Percentiles rank a stretch among this genome's conserved stretches.
These are phyloP conservation scores for Talaromyces albobiverticillius DNA, from an alignment of 2,329 filamentous ascomycete species.

Conservation along the genomic window DNA sequence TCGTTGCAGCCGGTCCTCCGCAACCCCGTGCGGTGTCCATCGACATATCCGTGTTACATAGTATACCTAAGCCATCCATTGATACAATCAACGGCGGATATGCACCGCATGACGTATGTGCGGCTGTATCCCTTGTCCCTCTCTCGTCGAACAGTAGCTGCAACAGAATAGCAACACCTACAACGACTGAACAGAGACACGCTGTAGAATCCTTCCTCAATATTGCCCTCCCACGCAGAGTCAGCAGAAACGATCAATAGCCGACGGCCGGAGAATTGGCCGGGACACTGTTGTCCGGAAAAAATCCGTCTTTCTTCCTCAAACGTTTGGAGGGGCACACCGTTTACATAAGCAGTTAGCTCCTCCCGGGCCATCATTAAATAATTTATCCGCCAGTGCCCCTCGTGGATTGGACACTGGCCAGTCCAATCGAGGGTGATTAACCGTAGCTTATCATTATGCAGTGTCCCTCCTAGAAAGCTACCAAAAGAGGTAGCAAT, in stretches of 20 bases:
- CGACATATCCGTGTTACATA: no score
- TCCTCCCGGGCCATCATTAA: not conserved
- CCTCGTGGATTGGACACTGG: not conserved
- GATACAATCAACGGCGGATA: no score
- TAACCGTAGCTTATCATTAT: no score
- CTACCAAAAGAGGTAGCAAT: no score
- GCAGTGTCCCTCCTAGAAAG: no score
- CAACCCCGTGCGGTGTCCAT: no score
- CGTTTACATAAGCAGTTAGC: not conserved
- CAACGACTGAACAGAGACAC: no score
- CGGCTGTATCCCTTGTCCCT: not conserved
- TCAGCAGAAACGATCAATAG: slow-evolving; percentile 6
- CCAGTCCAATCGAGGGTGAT: not conserved
- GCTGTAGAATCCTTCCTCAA: no score
- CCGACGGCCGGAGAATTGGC: slow-evolving; percentile 4
- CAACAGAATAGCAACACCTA: no score
- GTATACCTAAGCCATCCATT: no score
- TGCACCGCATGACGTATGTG: not conserved
- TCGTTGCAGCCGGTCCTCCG: no score
- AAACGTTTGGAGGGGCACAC: slow-evolving; percentile 8
- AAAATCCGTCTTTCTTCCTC: not conserved
- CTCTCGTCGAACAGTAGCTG: not conserved
- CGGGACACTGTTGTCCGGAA: slow-evolving; percentile 16
- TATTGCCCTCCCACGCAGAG: not conserved
- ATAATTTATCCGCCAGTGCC: not conserved